Evolutionary conservation across 2,329 filamentous ascomycete genomes (phyloP).

Genomic region (Parascedosporium putredinis): DNA sequence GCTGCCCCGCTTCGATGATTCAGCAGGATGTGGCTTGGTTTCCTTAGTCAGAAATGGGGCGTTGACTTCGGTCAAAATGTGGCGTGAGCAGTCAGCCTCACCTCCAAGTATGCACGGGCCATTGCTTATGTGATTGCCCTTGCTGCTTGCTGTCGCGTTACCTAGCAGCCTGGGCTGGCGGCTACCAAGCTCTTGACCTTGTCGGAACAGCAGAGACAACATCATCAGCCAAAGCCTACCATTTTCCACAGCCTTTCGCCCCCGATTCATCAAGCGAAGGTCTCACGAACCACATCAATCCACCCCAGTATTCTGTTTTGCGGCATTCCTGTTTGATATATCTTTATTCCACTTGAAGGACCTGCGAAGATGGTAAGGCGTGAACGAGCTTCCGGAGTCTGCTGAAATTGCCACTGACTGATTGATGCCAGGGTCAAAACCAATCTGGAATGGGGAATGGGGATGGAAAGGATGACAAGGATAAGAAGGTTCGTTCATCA

Average conservation of each 20-base stretch:
- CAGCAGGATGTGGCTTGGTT: not conserved
- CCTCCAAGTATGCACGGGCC: not conserved
- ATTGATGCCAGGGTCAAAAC: slow-evolving; percentile 55
- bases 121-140: slow-evolving; percentile 1
- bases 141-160: slow-evolving; percentile 5
- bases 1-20: no score
- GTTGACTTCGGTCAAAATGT: not conserved
- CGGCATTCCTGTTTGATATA: not conserved
- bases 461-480: slow-evolving; percentile 75
- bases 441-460: slow-evolving; percentile 79
- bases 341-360: not conserved
- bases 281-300: not conserved
- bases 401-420: slow-evolving; percentile 3
- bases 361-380: not conserved
- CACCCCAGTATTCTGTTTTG: not conserved
- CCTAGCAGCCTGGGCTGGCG: slow-evolving; percentile 7
- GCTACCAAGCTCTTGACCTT: not conserved
- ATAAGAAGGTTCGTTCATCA: slow-evolving; percentile 95
- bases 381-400: not conserved
- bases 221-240: slow-evolving; percentile 1
- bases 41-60: not conserved
- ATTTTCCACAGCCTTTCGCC: not conserved
- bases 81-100: not conserved
- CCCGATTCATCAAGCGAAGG: not conserved
- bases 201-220: not conserved